Percentiles rank a stretch among this genome's conserved stretches.
Evolutionary conservation across 139 green algal species (phyloP).

Genomic region (Chlamydomonas eustigma): DNA sequence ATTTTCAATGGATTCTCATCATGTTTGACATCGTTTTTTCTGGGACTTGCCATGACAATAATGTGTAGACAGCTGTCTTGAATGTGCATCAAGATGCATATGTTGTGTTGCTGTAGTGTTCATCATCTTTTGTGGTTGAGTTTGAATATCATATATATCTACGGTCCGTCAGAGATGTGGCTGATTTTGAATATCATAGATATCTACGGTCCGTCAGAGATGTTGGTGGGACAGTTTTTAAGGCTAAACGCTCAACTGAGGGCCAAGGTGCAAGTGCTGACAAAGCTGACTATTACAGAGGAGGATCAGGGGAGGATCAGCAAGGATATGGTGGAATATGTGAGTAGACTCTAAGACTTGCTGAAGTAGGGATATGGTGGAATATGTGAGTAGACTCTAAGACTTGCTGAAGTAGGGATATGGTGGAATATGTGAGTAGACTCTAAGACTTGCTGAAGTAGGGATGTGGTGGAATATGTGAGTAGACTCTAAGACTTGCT

Average conservation of each 20-base stretch:
- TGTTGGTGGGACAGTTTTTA: constrained; percentile 2
- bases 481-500: too few relatives aligned
- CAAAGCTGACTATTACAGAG: background rate
- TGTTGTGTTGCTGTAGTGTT: background rate
- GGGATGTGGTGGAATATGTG: too few relatives aligned
- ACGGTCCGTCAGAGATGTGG: background rate
- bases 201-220: background rate
- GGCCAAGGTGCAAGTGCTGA: constrained; percentile 1
- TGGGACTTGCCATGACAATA: background rate
- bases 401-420: too few relatives aligned
- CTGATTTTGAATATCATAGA: background rate
- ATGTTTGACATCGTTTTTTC: background rate
- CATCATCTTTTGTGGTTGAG: background rate
- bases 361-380: too few relatives aligned
- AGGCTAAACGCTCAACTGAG: background rate
- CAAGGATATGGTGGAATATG: background rate
- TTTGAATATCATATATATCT: background rate
- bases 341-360: too few relatives aligned
- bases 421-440: too few relatives aligned
- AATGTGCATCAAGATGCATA: background rate
- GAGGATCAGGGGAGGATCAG: background rate
- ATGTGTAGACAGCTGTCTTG: background rate
- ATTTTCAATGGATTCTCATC: too few relatives aligned
- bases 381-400: too few relatives aligned
- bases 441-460: too few relatives aligned